Evolutionary conservation across 192 early-diverging fungal species (phyloP).

Genomic region (Coemansia nantahalensis): DNA sequence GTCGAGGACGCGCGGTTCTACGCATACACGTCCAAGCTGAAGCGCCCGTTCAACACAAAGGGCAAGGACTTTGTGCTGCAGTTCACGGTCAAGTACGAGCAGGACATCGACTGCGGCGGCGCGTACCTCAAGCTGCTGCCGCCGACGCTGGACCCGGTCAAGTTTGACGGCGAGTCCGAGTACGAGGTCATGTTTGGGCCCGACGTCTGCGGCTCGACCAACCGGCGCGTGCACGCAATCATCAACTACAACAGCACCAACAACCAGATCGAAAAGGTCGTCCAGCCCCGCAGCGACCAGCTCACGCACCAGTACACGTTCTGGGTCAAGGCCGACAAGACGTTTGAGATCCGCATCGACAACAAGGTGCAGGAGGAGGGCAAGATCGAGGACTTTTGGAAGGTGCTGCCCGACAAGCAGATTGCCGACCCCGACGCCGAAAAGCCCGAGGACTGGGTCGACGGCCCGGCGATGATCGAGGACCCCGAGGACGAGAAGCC

Average conservation of each 20-base stretch:
- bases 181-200: constrained; percentile 87
- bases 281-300: constrained; percentile 72
- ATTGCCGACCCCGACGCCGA: constrained; percentile 76
- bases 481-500: constrained; percentile 77
- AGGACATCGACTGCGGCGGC: constrained; percentile 87
- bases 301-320: constrained; percentile 89
- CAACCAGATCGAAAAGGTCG: constrained; percentile 73
- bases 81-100: constrained; percentile 91
- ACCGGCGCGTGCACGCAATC: constrained; percentile 93
- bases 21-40: constrained; percentile 72
- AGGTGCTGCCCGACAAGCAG: constrained; percentile 76
- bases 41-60: constrained; percentile 73
- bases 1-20: constrained; percentile 82
- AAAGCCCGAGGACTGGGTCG: constrained; percentile 92
- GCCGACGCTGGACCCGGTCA: constrained; percentile 69
- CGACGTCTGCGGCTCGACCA: constrained; percentile 85
- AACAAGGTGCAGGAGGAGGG: constrained; percentile 77
- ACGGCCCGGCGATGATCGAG: constrained; percentile 65
- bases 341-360: constrained; percentile 72
- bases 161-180: constrained; percentile 81
- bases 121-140: constrained; percentile 89
- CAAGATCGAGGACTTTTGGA: constrained; percentile 75
- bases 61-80: constrained; percentile 84
- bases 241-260: constrained; percentile 91
- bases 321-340: constrained; percentile 72